Evolutionary conservation across 306 rosid genomes (phyloP), one percentile per base, ranked within the genome.

Genomic region (Heteromeles arbutifolia): DNA sequence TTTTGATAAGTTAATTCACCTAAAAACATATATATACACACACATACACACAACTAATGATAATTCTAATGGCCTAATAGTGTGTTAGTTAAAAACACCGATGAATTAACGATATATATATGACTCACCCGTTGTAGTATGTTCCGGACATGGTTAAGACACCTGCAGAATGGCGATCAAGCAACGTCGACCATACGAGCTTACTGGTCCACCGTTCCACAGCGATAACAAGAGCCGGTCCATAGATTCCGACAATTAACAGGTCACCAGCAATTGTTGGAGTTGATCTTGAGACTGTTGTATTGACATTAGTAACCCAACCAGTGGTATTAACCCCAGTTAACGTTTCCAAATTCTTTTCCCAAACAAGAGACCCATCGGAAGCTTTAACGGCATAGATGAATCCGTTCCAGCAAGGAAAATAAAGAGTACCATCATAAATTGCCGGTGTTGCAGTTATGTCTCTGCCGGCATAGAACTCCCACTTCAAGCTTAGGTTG

Each of bases 321-420:
- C 86, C 92, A 0, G 87, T 81, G 18, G 78, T 45, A 6, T 65
- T 83, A 64, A 89, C 5, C 0, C 90, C 88, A 4, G 88, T 88
- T 56, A 87, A 21, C 3, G 54, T 11, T 32, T 66, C 71, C 75
- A 85, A 62, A 64, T 77, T 77, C 69, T 73, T 76, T 84, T 76
- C 77, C 86, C 84, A 82, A 21, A 85, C 22, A 19, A 83, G 78
- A 43, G 81, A 54, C 19, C 89, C 87, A 52, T 83, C 69, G 8
- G 85, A 64, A 2, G 78, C 86, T 64, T 65, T 85, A 52, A 88
- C 71, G 2, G 92, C 90, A 10, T 62, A 87, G 10, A 88, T 72
- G 19, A 77, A 29, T 0, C 96, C 93, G 28, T 91, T 88, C 92
- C 96, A 87, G 54, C 84, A 75, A 6, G 93, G 88, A 28, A 91